phyloP scores from a whole-genome alignment of 352 stramenopile species.

The Pythium graminicola region DNA sequence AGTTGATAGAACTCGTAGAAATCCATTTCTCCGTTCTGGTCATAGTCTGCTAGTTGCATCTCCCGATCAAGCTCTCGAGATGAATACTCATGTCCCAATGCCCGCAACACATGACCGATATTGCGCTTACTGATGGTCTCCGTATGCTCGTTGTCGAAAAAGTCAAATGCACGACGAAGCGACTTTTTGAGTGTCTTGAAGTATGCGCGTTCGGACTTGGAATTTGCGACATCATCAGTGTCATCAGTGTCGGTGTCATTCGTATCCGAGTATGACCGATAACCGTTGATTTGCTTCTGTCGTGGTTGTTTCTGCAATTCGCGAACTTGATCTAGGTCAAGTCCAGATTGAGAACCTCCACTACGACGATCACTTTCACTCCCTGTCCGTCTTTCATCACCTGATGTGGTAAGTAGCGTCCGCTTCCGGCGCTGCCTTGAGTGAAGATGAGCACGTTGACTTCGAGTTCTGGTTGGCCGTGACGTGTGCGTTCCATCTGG shows the following conservation, averaged over 20 bases:
- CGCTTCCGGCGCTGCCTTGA: too few relatives aligned
- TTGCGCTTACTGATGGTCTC: conserved; percentile 66
- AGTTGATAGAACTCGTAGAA: conserved; percentile 72
- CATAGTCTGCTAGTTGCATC: conserved; percentile 52
- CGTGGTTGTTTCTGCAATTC: conserved; percentile 5
- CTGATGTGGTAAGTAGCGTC: too few relatives aligned
- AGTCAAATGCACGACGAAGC: conserved; percentile 62
- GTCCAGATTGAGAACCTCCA: conserved; percentile 4
- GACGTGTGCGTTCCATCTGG: background rate
- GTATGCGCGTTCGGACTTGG: conserved; percentile 55
- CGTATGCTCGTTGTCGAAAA: conserved; percentile 69
- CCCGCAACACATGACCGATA: conserved; percentile 54
- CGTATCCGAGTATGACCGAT: conserved; percentile 5
- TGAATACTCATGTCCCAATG: conserved; percentile 66
- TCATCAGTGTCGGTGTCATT: conserved; percentile 8
- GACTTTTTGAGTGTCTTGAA: conserved; percentile 51
- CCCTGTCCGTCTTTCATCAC: too few relatives aligned
- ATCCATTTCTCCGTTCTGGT: conserved; percentile 61
- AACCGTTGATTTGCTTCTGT: background rate
- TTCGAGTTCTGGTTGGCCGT: background rate
- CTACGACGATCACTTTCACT: background rate
- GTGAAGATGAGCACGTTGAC: background rate
- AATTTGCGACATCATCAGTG: background rate
- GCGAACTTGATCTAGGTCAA: conserved; percentile 11
- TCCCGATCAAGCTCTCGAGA: conserved; percentile 52